These are phyloP conservation scores for Stereum hirsutum DNA, from an alignment of 1,284 basidiomycete species.

Conservation along the genomic window DNA sequence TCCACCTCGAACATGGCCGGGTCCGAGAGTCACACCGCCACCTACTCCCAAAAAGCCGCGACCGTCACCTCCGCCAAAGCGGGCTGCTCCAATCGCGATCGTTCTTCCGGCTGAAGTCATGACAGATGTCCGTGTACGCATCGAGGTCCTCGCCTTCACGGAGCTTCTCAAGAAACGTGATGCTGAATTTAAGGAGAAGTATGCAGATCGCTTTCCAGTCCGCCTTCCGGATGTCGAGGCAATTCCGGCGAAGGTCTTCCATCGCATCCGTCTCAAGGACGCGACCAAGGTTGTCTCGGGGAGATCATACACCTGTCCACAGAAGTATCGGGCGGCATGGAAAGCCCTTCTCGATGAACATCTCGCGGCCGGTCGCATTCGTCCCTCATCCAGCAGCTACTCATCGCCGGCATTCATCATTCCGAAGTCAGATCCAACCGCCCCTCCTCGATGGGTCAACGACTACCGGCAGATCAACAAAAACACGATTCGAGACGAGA, in stretches of 20 bases:
- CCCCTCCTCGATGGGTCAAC: constrained; percentile 27
- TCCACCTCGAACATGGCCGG: too few species aligned
- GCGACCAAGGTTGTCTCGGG: constrained; percentile 12
- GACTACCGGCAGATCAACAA: constrained; percentile 28
- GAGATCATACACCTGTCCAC: constrained; percentile 14
- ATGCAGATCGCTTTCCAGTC: constrained; percentile 10
- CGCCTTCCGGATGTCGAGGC: constrained; percentile 9
- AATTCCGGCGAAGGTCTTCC: constrained; percentile 17
- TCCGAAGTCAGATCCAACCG: constrained; percentile 26
- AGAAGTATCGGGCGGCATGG: constrained; percentile 20
- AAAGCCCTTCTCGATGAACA: constrained; percentile 16
- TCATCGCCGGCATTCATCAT: constrained; percentile 27
- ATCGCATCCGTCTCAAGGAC: constrained; percentile 17
- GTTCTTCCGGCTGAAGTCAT: neutral
- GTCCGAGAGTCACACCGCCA: too few species aligned
- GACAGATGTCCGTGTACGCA: constrained; percentile 7
- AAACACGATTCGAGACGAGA: constrained; percentile 24
- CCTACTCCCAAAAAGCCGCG: too few species aligned
- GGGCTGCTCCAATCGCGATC: too few species aligned
- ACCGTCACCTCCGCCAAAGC: too few species aligned
- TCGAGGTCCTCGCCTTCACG: constrained; percentile 10
- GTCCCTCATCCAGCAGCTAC: constrained; percentile 17
- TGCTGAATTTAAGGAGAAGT: constrained; percentile 9
- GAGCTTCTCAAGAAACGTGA: constrained; percentile 6
- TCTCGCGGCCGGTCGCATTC: constrained; percentile 21